Percentiles rank a stretch among this genome's conserved stretches.
These are phyloP conservation scores for Xerophyta viscosa DNA, from an alignment of 106 monocot species.

Conservation along the genomic window DNA sequence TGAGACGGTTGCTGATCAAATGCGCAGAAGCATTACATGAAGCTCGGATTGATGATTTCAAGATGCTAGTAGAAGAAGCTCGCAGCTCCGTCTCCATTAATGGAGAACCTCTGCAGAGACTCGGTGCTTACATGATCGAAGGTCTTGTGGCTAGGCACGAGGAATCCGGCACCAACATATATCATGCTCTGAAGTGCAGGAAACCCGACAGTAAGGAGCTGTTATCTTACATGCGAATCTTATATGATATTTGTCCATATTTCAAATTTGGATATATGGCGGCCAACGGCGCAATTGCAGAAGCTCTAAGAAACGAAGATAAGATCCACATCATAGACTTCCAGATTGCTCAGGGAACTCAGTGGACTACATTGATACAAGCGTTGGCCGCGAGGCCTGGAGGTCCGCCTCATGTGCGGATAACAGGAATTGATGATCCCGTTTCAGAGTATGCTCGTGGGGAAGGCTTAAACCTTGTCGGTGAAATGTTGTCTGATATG, in stretches of 20 bases:
- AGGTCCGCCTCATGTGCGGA: constrained; percentile 72
- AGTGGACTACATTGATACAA: constrained; percentile 85
- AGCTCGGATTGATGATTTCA: constrained; percentile 31
- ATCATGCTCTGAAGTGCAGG: constrained; percentile 40
- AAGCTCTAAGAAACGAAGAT: constrained; percentile 64
- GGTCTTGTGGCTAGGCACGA: constrained; percentile 64
- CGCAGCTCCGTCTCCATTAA: constrained; percentile 34
- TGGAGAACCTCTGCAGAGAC: constrained; percentile 66
- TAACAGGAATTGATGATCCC: constrained; percentile 80
- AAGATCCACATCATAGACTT: constrained; percentile 87
- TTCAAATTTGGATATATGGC: constrained; percentile 96
- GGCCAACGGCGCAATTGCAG: constrained; percentile 92
- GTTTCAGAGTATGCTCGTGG: constrained; percentile 59
- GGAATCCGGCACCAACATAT: constrained; percentile 65
- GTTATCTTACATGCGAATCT: constrained; percentile 14
- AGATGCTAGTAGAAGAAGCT: constrained; percentile 25
- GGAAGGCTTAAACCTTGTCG: constrained; percentile 37
- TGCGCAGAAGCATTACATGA: constrained; percentile 67
- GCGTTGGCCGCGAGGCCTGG: constrained; percentile 76
- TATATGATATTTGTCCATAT: constrained; percentile 87
- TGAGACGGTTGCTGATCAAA: constrained; percentile 43
- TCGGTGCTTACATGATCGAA: constrained; percentile 80
- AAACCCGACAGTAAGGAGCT: constrained; percentile 54
- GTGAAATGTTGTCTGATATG: constrained; percentile 40
- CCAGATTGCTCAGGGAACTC: constrained; percentile 79